Evolutionary conservation across 2,329 filamentous ascomycete species (phyloP), one percentile per base, ranked within the genome.

Genomic region (Ciborinia camelliae): DNA sequence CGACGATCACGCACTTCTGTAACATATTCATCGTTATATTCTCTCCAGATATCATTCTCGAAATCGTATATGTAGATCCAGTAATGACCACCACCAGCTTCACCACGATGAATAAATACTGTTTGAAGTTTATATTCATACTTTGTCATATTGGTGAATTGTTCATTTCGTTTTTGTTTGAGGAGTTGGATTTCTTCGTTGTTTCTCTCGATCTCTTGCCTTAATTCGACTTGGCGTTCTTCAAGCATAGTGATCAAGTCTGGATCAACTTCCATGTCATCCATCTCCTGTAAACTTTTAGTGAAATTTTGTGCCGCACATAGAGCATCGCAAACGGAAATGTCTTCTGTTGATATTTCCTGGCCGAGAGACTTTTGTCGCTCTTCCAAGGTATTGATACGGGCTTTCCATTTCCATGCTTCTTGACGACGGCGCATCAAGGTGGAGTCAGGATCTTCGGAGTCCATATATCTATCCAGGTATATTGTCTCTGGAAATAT

Each of bases 11-110:
- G 79, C 32, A 86, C 83, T 68, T 90, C 86, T 3, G 85, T 88
- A 30, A 99, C 92, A 20, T 83, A 83, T 62, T 89, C 89, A 73
- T 99, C 95, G 75, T 99, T 99, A 81, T 97, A 99, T 73, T 91
- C 92, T 65, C 92, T 88, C 93, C 95, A 99, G 26, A 93, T 81
- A 43, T 87, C 79, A 54, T 86, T 84, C 69, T 88, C 84, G 76
- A 96, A 96, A 78, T 98, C 95, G 47, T 88, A 90, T 68, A 99
- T 84, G 53, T 93, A 97, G 52, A 97, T 92, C 89, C 92, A 97
- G 78, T 98, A 99, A 76, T 99, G 95, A 0, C 95, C 95, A 53
- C 88, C 88, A 52, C 82, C 84, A 48, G 88, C 82, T 35, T 70
- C 82, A 39, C 91, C 91, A 26, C 90, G 88, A 75, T 99, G 95